phyloP scores from a whole-genome alignment of 2,329 filamentous ascomycete genomes.

The Sporothrix variecibatus region DNA sequence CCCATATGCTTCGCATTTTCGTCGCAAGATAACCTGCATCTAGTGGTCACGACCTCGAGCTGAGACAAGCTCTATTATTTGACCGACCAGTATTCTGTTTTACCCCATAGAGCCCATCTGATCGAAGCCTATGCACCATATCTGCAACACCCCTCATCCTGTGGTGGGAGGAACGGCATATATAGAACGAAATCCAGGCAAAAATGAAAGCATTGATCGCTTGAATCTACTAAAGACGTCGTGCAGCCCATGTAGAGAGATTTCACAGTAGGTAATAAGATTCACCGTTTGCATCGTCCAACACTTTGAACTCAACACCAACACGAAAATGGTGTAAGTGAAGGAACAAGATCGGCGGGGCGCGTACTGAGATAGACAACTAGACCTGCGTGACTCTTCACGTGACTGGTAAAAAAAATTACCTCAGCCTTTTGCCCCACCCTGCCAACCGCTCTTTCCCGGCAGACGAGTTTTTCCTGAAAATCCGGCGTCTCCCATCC shows the following conservation, averaged over 20 bases:
- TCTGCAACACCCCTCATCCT: not conserved
- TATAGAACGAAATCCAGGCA: not conserved
- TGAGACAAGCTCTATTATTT: not conserved
- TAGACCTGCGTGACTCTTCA: not conserved
- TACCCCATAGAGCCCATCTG: too few species aligned
- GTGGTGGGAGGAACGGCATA: not conserved
- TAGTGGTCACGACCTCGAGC: not conserved
- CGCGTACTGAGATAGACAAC: not conserved
- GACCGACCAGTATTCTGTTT: not conserved
- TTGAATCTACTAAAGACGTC: not conserved
- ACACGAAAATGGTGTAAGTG: not conserved
- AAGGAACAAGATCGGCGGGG: not conserved
- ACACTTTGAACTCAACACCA: too few species aligned
- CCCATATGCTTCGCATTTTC: not conserved
- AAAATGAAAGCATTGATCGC: not conserved
- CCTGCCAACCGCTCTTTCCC: not conserved
- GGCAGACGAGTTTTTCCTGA: constrained; percentile 21
- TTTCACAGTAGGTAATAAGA: too few species aligned
- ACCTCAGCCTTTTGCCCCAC: not conserved
- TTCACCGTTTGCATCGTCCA: not conserved
- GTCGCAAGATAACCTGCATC: not conserved
- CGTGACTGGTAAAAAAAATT: not conserved
- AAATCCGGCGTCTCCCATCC: not conserved
- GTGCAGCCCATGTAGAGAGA: not conserved
- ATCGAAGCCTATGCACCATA: not conserved